phyloP scores from a whole-genome alignment of 495 filamentous ascomycete species.

The Penicillium malachiteum region DNA sequence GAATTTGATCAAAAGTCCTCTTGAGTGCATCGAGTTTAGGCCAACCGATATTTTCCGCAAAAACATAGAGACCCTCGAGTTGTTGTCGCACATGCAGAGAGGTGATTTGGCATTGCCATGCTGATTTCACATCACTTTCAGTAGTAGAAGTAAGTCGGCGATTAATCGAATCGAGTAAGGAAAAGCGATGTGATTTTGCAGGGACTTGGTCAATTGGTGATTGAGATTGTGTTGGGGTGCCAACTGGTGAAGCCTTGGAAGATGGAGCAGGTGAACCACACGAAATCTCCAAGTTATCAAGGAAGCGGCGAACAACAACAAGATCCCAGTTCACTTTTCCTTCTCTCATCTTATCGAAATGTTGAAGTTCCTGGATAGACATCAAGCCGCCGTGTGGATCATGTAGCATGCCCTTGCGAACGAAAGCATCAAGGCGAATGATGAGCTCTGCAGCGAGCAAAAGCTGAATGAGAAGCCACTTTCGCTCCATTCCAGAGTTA shows the following conservation, averaged over 20 bases:
- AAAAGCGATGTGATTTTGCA: conserved; percentile 21
- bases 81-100: conserved; percentile 44
- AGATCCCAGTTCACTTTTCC: conserved; percentile 78
- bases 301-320: conserved; percentile 68
- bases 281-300: conserved; percentile 64
- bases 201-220: conserved; percentile 24
- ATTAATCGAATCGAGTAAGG: conserved; percentile 27
- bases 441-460: conserved; percentile 75
- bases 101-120: conserved; percentile 39
- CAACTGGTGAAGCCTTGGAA: neutral
- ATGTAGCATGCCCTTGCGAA: conserved; percentile 51
- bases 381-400: conserved; percentile 47
- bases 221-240: neutral
- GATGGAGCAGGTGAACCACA: conserved; percentile 20
- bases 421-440: conserved; percentile 69
- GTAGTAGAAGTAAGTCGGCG: conserved; percentile 19
- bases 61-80: conserved; percentile 49
- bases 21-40: conserved; percentile 42
- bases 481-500: conserved; percentile 54
- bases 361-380: conserved; percentile 57
- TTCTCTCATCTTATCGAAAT: conserved; percentile 63
- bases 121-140: conserved; percentile 21
- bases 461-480: conserved; percentile 79
- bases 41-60: conserved; percentile 53
- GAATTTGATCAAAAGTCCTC: conserved; percentile 15